Percentiles rank a stretch among this genome's conserved stretches.
Conservation (phyloP, 2,329 filamentous ascomycete species). For the Fonsecaea multimorphosa region DNA sequence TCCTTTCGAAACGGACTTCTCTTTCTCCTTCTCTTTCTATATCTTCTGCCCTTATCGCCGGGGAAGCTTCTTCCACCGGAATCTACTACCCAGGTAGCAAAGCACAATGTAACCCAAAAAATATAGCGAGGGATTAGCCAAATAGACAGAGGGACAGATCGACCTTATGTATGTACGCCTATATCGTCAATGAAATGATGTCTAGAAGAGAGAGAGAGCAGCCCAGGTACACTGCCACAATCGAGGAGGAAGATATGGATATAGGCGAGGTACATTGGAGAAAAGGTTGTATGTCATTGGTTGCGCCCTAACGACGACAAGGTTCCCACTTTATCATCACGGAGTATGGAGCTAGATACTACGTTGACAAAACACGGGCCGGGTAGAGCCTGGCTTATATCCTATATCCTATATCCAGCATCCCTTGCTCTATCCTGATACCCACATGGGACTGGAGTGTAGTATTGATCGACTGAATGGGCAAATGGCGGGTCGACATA, state of each 20-base stretch:
- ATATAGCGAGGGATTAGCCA: too few relatives aligned
- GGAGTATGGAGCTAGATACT: not conserved
- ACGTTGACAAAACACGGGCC: constrained; percentile 1
- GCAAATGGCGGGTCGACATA: not conserved
- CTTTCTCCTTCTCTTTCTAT: too few relatives aligned
- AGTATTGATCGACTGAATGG: not conserved
- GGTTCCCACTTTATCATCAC: not conserved
- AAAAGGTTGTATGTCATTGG: not conserved
- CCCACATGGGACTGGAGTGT: too few relatives aligned
- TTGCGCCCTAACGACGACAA: constrained; percentile 25
- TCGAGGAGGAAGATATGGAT: too few relatives aligned
- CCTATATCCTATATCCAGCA: not conserved
- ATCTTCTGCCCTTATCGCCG: too few relatives aligned
- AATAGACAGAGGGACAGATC: not conserved
- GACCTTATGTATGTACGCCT: not conserved
- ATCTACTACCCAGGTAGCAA: too few relatives aligned
- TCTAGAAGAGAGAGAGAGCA: not conserved
- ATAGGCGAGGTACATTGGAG: not conserved
- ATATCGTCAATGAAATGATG: not conserved
- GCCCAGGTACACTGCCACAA: too few relatives aligned
- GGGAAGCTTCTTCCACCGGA: too few relatives aligned
- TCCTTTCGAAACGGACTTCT: too few relatives aligned
- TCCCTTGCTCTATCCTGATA: too few relatives aligned
- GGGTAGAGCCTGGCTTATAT: not conserved
- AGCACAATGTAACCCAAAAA: too few relatives aligned